Conservation (phyloP, 257 asterid species). For the Plectranthus barbatus region DNA sequence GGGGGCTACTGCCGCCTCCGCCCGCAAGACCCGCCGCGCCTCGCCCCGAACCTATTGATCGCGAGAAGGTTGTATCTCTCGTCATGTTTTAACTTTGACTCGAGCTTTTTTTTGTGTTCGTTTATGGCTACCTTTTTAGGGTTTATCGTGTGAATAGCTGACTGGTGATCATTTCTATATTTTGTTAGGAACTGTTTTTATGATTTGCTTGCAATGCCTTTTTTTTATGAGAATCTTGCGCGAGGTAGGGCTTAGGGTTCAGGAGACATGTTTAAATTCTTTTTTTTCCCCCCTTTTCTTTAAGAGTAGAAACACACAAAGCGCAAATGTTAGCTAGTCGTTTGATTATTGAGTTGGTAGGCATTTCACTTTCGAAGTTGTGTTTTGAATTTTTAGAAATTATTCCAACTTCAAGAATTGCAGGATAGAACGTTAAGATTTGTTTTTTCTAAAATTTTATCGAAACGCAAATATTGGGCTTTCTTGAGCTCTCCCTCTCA, state of each 20-base stretch:
- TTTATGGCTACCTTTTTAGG: not conserved
- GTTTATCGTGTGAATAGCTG: not conserved
- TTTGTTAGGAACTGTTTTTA: not conserved
- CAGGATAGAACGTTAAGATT: not conserved
- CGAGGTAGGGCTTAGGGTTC: slow-evolving; percentile 19
- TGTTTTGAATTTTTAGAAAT: not conserved
- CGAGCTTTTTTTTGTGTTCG: not conserved
- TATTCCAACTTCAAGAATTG: not conserved
- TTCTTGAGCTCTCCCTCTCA: not conserved
- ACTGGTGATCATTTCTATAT: not conserved
- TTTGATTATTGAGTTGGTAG: not conserved
- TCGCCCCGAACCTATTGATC: slow-evolving; percentile 58
- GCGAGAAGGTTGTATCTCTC: slow-evolving; percentile 52
- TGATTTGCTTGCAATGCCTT: not conserved
- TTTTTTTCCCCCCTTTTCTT: too few relatives aligned
- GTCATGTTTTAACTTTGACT: not conserved
- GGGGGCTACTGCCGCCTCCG: slow-evolving; percentile 55
- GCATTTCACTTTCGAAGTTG: too few relatives aligned
- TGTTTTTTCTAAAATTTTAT: not conserved
- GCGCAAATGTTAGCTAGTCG: not conserved
- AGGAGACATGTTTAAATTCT: not conserved
- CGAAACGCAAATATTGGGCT: not conserved
- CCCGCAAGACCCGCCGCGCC: slow-evolving; percentile 26
- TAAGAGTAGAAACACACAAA: too few relatives aligned
- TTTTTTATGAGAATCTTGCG: not conserved